Conservation (phyloP, 73 alveolate genomes). For the Urostyla sp. region DNA sequence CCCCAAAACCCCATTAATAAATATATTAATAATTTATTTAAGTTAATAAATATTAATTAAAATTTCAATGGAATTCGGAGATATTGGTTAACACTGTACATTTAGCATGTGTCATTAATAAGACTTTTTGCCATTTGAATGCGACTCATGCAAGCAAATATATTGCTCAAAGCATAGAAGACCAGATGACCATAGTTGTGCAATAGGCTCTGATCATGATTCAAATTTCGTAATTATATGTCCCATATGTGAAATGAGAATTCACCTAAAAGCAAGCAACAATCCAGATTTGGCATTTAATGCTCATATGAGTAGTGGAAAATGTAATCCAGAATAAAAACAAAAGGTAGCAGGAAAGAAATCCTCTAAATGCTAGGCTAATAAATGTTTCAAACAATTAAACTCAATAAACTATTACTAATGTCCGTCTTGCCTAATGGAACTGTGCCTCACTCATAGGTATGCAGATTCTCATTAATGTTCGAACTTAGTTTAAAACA, state of each 20-base stretch:
- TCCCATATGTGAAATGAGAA: slow-evolving; percentile 63
- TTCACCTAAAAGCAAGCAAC: slow-evolving; percentile 42
- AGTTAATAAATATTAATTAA: not conserved
- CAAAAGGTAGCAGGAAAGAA: not conserved
- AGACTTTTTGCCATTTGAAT: slow-evolving; percentile 70
- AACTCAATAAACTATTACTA: slow-evolving; percentile 14
- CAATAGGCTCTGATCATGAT: slow-evolving; percentile 40
- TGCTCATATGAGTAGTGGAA: slow-evolving; percentile 39
- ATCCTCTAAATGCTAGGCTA: slow-evolving; percentile 42
- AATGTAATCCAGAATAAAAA: slow-evolving; percentile 15
- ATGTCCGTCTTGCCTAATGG: slow-evolving; percentile 35
- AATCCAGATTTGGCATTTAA: slow-evolving; percentile 57
- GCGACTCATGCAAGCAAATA: slow-evolving; percentile 62
- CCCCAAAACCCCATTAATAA: too few relatives aligned
- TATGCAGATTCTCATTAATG: slow-evolving; percentile 62
- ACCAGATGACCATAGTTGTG: slow-evolving; percentile 57
- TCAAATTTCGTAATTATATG: slow-evolving; percentile 61
- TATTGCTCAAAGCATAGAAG: slow-evolving; percentile 51
- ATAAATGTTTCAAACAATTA: slow-evolving; percentile 34
- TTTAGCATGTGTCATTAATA: slow-evolving; percentile 17
- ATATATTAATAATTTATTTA: too few relatives aligned
- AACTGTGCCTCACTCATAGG: slow-evolving; percentile 60
- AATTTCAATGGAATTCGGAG: slow-evolving; percentile 74
- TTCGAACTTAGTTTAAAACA: slow-evolving; percentile 31
- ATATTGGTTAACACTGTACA: slow-evolving; percentile 72